A percentile compares a stretch with the other conserved stretches of the same genome.
Conservation (phyloP, 306 rosid genomes). For the Dryas alaskensis region DNA sequence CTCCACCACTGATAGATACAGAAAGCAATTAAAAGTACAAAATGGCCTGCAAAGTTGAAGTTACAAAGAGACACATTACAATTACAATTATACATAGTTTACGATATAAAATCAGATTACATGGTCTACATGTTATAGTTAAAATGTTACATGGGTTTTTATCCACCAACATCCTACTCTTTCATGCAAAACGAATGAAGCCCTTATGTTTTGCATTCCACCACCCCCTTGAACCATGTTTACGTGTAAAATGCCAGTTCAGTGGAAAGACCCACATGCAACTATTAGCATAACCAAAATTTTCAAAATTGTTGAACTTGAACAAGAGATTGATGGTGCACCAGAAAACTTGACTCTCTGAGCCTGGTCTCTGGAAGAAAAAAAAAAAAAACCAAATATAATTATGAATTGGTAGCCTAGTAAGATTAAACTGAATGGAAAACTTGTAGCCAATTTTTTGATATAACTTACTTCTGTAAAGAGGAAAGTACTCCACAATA, state of each 20-base stretch:
- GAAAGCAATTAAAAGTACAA: neutral
- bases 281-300: slow-evolving; percentile 39
- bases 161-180: neutral
- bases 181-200: neutral
- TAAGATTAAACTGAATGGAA: neutral
- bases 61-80: slow-evolving; percentile 2
- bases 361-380: slow-evolving; percentile 71
- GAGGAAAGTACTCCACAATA: slow-evolving; percentile 84
- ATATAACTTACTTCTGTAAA: slow-evolving; percentile 68
- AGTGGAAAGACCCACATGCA: slow-evolving; percentile 18
- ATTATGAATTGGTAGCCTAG: neutral
- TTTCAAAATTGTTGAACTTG: slow-evolving; percentile 33
- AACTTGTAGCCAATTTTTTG: neutral
- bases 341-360: slow-evolving; percentile 71
- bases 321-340: slow-evolving; percentile 33
- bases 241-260: neutral
- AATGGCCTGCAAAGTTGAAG: neutral
- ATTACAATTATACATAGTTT: neutral
- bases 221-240: neutral
- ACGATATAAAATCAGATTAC: neutral
- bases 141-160: neutral
- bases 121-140: neutral
- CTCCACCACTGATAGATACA: no score
- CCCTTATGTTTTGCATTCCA: neutral
- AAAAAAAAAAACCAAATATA: slow-evolving; percentile 23